phyloP scores from a whole-genome alignment of 306 rosid species.

The Mimosa bimucronata region DNA sequence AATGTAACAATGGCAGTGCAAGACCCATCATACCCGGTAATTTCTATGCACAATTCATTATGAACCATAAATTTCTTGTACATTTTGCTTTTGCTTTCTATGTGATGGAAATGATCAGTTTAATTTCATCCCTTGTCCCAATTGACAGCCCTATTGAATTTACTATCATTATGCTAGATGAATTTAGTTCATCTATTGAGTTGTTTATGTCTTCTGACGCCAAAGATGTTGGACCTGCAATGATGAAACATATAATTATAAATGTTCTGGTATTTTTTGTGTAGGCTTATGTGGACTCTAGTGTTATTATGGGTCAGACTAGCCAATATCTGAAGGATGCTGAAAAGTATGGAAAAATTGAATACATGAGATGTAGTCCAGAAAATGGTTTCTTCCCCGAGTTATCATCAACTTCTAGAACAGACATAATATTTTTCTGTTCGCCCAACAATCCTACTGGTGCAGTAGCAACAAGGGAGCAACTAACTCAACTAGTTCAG shows the following conservation, averaged over 20 bases:
- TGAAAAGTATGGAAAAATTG: constrained; percentile 63
- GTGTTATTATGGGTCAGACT: constrained; percentile 79
- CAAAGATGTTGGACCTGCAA: background rate
- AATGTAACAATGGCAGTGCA: constrained; percentile 71
- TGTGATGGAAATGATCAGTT: constrained; percentile 19
- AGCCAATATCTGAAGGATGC: constrained; percentile 51
- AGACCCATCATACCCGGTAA: constrained; percentile 83
- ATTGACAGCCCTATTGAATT: constrained; percentile 2
- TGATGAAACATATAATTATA: constrained; percentile 15
- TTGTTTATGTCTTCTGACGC: background rate
- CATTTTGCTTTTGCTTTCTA: constrained; percentile 22
- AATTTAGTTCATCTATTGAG: background rate
- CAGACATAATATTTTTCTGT: constrained; percentile 80
- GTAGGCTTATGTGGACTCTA: constrained; percentile 81
- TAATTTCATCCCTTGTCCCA: background rate
- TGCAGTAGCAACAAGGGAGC: constrained; percentile 72
- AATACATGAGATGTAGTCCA: constrained; percentile 72
- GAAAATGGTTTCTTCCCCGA: constrained; percentile 77
- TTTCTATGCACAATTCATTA: constrained; percentile 22
- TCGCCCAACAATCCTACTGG: constrained; percentile 92
- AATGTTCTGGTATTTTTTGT: constrained; percentile 1
- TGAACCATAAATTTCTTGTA: constrained; percentile 8
- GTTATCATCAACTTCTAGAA: constrained; percentile 56
- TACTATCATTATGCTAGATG: background rate
- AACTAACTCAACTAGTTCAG: constrained; percentile 64